Percentiles rank a stretch among this genome's conserved stretches.
phyloP scores from a whole-genome alignment of 805 yeast species.

The Pichia insulana region DNA sequence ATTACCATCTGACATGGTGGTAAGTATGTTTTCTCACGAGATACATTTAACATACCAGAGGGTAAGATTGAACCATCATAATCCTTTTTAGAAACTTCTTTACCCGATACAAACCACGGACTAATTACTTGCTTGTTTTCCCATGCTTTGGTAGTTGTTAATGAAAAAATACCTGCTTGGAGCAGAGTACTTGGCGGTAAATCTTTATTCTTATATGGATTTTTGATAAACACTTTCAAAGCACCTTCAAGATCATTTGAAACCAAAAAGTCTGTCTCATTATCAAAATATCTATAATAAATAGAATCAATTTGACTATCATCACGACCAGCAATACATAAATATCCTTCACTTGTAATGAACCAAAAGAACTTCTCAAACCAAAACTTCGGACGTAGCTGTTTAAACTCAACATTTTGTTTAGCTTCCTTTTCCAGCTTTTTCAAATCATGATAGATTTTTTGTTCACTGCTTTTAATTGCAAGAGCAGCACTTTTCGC shows the following conservation, averaged over 20 bases:
- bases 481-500: slow-evolving; percentile 72
- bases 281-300: slow-evolving; percentile 64
- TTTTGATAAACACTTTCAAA: slow-evolving; percentile 69
- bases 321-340: slow-evolving; percentile 84
- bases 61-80: slow-evolving; percentile 46
- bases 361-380: slow-evolving; percentile 96
- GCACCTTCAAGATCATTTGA: slow-evolving; percentile 68
- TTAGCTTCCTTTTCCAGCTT: slow-evolving; percentile 52
- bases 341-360: slow-evolving; percentile 78
- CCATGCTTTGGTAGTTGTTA: slow-evolving; percentile 84
- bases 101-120: slow-evolving; percentile 77
- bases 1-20: slow-evolving; percentile 79
- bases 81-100: slow-evolving; percentile 62
- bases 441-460: slow-evolving; percentile 63
- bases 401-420: slow-evolving; percentile 39
- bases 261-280: slow-evolving; percentile 62
- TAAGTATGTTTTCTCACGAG: slow-evolving; percentile 47
- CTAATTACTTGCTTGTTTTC: slow-evolving; percentile 72
- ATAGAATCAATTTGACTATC: slow-evolving; percentile 70
- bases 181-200: slow-evolving; percentile 79
- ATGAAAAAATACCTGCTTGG: slow-evolving; percentile 85
- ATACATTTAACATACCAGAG: slow-evolving; percentile 51
- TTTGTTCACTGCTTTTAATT: slow-evolving; percentile 71
- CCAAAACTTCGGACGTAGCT: slow-evolving; percentile 69
- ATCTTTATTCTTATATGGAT: slow-evolving; percentile 60